Evolutionary conservation across 1,139 yeast genomes (phyloP), one percentile per base, ranked within the genome.

Genomic region (Spathaspora sp.): DNA sequence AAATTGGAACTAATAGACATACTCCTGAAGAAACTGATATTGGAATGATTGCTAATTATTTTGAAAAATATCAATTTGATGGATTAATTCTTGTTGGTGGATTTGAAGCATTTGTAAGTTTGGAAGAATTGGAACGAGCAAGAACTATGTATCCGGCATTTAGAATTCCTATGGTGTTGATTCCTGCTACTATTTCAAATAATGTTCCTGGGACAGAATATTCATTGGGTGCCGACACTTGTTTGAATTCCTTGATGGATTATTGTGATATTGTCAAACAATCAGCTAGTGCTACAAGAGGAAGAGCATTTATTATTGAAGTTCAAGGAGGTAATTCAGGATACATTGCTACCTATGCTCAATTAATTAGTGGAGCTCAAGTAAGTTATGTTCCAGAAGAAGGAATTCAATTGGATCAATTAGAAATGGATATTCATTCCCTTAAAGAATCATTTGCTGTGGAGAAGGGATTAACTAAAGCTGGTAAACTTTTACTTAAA

Each of bases 321-420:
- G 91, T 86, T n/a, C 93, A 86, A 67, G 95, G 95, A 56, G 95
- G 95, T 43, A 83, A 86, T 62, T 84, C 89, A 24, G 95, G 95
- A 41, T 86, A 80, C 60, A 81, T 86, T 56, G 90, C 93, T 18
- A 78, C 88, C 10, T 82, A 69, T 64, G 81, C 86, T 9, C 84
- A 87, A 31, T 68, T 86, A 44, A 81, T 83, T 33, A 76, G 86
- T 31, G 95, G 93, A 49, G 86, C 95, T 2, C 84, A 82, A 48
- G 87, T 85, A 0, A 81, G 86, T 0, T 86, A 86, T 61, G 84
- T 86, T 1, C 95, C 95, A 24, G 95, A 86, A 63, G 80, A 81
- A 56, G 82, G 82, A 50, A 77, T 84, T 39, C 72, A 72, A 33
- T 70, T 86, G 59, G 68, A 70, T 38, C 81, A 83, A 51, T 68